These are phyloP conservation scores for Dissophora globulifera DNA, from an alignment of 192 early-diverging fungal genomes.

Conservation along the genomic window DNA sequence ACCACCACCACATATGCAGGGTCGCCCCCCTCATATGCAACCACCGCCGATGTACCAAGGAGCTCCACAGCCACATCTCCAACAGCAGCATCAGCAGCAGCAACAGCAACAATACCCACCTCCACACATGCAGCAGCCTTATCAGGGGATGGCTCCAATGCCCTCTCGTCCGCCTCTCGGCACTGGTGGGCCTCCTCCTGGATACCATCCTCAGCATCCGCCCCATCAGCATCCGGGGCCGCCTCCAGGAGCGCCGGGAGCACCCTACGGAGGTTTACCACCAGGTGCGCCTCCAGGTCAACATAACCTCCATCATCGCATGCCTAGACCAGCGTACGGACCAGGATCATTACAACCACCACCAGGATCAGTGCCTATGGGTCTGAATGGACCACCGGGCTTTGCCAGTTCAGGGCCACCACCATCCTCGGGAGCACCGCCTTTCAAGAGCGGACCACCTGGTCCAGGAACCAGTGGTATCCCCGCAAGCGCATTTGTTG, in stretches of 20 bases:
- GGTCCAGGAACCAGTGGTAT: neutral
- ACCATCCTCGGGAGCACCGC: conserved; percentile 3
- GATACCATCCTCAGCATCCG: neutral
- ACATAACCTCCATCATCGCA: conserved; percentile 6
- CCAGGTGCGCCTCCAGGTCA: neutral
- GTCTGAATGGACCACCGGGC: conserved; percentile 11
- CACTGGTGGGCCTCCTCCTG: conserved; percentile 10
- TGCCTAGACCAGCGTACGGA: conserved; percentile 22
- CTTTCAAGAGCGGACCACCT: neutral
- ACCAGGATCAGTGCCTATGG: conserved; percentile 18
- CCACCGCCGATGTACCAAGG: conserved; percentile 20
- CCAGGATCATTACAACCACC: conserved; percentile 19
- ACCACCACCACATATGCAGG: conserved; percentile 36
- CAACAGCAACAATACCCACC: conserved; percentile 20
- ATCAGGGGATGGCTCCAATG: neutral
- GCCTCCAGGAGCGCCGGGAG: conserved; percentile 20
- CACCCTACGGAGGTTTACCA: conserved; percentile 7
- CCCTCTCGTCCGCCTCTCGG: conserved; percentile 11
- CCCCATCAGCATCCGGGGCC: conserved; percentile 8
- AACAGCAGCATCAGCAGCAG: conserved; percentile 23
- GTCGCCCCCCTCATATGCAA: conserved; percentile 6
- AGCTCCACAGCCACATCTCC: conserved; percentile 26
- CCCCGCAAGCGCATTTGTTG: conserved; percentile 9
- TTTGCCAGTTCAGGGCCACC: neutral
- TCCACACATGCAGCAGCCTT: conserved; percentile 6